These are phyloP conservation scores for Aureobasidium pullulans DNA, from an alignment of 2,329 filamentous ascomycete species.

Conservation along the genomic window DNA sequence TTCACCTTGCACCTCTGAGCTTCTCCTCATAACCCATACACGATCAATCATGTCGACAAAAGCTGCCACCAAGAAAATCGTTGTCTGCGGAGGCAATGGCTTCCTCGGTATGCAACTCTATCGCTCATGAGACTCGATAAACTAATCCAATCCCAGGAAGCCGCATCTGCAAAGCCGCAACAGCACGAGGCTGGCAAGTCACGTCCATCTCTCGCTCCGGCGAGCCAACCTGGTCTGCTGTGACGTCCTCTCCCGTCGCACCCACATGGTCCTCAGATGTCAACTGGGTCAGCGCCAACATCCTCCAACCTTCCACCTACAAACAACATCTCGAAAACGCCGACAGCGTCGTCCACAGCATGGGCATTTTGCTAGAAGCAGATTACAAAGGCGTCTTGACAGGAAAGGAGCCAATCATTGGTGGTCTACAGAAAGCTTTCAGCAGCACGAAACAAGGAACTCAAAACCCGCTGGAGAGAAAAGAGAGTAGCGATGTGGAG, in stretches of 20 bases:
- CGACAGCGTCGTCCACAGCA: constrained; percentile 82
- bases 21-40: neutral
- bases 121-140: neutral
- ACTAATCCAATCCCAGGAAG: constrained; percentile 39
- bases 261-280: constrained; percentile 79
- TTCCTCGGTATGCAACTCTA: constrained; percentile 59
- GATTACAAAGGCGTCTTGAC: constrained; percentile 93
- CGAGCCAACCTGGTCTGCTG: constrained; percentile 73
- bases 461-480: constrained; percentile 59
- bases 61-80: constrained; percentile 65
- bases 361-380: constrained; percentile 93
- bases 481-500: constrained; percentile 52
- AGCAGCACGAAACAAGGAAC: constrained; percentile 54
- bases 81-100: constrained; percentile 89
- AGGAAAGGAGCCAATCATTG: constrained; percentile 73
- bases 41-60: constrained; percentile 21
- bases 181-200: constrained; percentile 81
- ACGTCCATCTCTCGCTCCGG: constrained; percentile 94
- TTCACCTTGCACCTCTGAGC: neutral
- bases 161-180: constrained; percentile 85
- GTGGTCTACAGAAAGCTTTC: constrained; percentile 73
- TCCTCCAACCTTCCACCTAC: constrained; percentile 77
- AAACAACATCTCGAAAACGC: constrained; percentile 66
- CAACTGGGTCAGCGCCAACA: constrained; percentile 80
- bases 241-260: constrained; percentile 62